These are phyloP conservation scores for Annulohypoxylon nitens DNA, from an alignment of 495 filamentous ascomycete species.

Conservation along the genomic window DNA sequence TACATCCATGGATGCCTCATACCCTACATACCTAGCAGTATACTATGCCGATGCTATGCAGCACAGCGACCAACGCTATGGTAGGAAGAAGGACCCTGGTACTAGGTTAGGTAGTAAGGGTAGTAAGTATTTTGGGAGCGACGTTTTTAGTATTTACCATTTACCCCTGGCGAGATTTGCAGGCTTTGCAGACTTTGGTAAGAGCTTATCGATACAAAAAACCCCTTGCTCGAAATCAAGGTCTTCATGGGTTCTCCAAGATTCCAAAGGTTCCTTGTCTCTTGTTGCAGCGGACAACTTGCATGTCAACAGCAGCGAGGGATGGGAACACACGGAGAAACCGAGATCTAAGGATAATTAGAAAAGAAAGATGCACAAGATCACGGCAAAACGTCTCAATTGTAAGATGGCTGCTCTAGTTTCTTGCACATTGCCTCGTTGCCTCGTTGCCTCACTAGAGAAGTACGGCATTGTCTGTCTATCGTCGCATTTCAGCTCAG, in stretches of 20 bases:
- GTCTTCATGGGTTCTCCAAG: background rate
- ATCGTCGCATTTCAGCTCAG: constrained; percentile 48
- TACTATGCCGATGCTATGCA: background rate
- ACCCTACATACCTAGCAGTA: too few relatives aligned
- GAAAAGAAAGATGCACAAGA: constrained; percentile 11
- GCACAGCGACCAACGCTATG: background rate
- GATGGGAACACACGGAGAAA: constrained; percentile 44
- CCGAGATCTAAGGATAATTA: constrained; percentile 24
- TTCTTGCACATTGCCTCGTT: background rate
- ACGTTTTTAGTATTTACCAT: background rate
- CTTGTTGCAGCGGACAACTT: constrained; percentile 18
- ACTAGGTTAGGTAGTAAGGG: background rate
- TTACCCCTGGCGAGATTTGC: constrained; percentile 6
- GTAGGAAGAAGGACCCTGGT: background rate
- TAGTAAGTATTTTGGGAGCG: background rate
- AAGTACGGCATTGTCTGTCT: constrained; percentile 30
- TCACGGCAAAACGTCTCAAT: background rate
- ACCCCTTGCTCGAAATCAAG: constrained; percentile 1
- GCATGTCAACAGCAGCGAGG: constrained; percentile 29
- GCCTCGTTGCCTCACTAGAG: background rate
- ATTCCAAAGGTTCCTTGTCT: constrained; percentile 5
- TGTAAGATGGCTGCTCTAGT: background rate
- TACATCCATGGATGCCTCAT: background rate
- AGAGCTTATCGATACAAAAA: constrained; percentile 34
- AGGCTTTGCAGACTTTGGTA: background rate